Conservation (phyloP, 345 rosid species). For the Arabis alpina region DNA sequence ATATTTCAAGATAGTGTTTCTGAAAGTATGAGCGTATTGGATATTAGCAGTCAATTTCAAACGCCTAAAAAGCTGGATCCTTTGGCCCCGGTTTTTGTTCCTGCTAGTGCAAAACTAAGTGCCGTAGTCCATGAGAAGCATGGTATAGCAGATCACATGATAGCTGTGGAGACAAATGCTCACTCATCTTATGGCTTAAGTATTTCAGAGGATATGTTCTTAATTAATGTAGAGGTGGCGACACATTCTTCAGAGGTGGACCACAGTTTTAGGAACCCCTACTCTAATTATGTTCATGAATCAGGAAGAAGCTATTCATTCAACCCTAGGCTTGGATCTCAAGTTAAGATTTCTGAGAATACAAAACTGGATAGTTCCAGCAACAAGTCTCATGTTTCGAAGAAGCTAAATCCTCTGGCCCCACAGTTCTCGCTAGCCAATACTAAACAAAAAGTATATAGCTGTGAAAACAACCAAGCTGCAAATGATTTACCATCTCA, state of each 20-base stretch:
- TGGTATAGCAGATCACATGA: conserved; percentile 5
- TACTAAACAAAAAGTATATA: conserved; percentile 11
- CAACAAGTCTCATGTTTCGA: not conserved
- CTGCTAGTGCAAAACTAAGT: conserved; percentile 19
- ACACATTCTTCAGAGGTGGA: conserved; percentile 33
- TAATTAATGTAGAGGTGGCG: conserved; percentile 20
- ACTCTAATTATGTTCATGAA: conserved; percentile 24
- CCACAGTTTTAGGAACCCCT: conserved; percentile 12
- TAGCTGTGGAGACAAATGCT: conserved; percentile 10
- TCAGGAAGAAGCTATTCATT: conserved; percentile 33
- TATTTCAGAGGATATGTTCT: not conserved
- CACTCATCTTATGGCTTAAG: not conserved
- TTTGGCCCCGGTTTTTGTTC: conserved; percentile 36
- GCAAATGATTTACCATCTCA: not conserved
- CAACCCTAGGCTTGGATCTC: conserved; percentile 36
- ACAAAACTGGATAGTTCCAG: conserved; percentile 25
- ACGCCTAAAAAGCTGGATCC: conserved; percentile 25
- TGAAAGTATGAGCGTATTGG: conserved; percentile 13
- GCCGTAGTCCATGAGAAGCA: conserved; percentile 4
- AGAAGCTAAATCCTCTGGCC: conserved; percentile 34
- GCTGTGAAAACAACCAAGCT: conserved; percentile 20
- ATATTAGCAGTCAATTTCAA: conserved; percentile 13
- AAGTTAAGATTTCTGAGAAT: conserved; percentile 38
- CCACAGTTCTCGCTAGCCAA: conserved; percentile 20
- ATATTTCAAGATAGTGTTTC: conserved; percentile 23